Evolutionary conservation across 78 protist genomes (phyloP).

Genomic region (Anaeramoeba ignava): DNA sequence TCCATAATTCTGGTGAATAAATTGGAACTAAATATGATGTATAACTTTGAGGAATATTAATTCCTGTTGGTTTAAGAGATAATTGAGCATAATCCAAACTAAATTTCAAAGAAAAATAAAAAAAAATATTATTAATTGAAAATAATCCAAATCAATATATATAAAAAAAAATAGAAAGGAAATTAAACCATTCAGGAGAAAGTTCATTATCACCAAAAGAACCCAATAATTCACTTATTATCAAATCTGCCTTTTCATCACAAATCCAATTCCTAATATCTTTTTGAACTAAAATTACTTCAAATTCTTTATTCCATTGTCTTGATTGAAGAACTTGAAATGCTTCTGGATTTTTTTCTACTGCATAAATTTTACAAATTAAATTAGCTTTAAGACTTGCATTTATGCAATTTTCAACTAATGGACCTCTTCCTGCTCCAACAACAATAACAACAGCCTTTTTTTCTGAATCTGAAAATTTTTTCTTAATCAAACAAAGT

Average conservation of each 20-base stretch:
- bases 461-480: background rate
- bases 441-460: background rate
- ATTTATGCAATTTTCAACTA: background rate
- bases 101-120: too few relatives aligned
- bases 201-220: background rate
- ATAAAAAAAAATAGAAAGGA: too few relatives aligned
- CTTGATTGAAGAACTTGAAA: background rate
- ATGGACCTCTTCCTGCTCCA: constrained; percentile 1
- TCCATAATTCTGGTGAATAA: background rate
- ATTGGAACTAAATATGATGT: background rate
- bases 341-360: background rate
- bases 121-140: too few relatives aligned
- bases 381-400: background rate
- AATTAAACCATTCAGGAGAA: background rate
- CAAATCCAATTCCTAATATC: background rate
- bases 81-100: background rate
- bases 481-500: background rate
- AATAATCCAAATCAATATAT: too few relatives aligned
- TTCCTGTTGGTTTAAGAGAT: background rate
- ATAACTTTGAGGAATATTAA: background rate
- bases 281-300: background rate
- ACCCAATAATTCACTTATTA: constrained; percentile 1
- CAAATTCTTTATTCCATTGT: background rate
- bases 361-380: background rate
- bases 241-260: background rate